Evolutionary conservation across 1,284 basidiomycete genomes (phyloP), one percentile per base, ranked within the genome.

Genomic region (Moesziomyces sp.): DNA sequence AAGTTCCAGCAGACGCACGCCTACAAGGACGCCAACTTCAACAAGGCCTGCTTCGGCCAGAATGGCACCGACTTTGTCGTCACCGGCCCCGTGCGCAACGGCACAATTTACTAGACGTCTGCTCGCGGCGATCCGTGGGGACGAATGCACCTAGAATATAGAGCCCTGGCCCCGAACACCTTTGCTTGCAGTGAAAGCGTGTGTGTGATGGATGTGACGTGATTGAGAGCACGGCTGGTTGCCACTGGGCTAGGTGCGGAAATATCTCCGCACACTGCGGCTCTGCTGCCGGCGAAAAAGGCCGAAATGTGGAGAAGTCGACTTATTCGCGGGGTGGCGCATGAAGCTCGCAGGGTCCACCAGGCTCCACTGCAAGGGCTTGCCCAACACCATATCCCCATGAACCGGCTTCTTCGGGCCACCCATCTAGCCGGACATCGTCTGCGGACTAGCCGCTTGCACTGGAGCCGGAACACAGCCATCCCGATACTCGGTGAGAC

Each of bases 1-100:
- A 86, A 84, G 1, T 69, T 74, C 57, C 77, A 79, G 55, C 44
- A 69, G n/a, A 26, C 48, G n/a, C 7, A 65, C 30, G 78, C 77
- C 19, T 52, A 52, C 57, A 60, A 79, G 57, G 74, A 72, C 18
- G 74, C 77, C 28, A 77, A 79, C 68, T 82, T 80, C 46, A 61
- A 78, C 40, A 55, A 63, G 48, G 77, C 76, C 13, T 82, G 80
- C 66, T 78, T 73, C 28, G 79, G 78, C 3, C 47, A 46, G 13
- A 80, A 80, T 33, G 78, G 78, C 11, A 78, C 78, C 24, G 78
- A 81, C 62, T 80, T 73, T 53, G 49, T 48, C 21, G 53, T 79
- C 44, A 76, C 75, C 16, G 67, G 68, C 11, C 72, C 77, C 16
- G 76, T 76, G 0, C 43, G 58, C 26, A 74, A 77, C 40, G 78